phyloP scores from a whole-genome alignment of 164 flowering plant species.

The Cinnamomum chago region DNA sequence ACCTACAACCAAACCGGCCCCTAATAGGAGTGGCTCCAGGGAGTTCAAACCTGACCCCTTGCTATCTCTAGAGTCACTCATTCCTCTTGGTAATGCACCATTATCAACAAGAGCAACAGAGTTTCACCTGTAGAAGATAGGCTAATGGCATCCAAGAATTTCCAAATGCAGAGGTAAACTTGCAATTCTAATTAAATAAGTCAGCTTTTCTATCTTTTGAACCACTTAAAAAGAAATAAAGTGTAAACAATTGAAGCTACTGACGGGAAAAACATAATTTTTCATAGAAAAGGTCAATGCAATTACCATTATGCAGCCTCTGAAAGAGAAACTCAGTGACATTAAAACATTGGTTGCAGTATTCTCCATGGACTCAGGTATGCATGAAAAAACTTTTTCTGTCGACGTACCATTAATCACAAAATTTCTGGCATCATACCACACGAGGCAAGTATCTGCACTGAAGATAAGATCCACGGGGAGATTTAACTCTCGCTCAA shows the following conservation, averaged over 20 bases:
- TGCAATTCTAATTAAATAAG: neutral
- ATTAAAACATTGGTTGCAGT: constrained; percentile 76
- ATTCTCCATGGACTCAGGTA: constrained; percentile 58
- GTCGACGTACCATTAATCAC: constrained; percentile 37
- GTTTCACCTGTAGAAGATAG: neutral
- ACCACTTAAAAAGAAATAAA: neutral
- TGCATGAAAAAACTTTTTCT: constrained; percentile 48
- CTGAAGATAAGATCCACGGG: constrained; percentile 81
- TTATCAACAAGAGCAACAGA: neutral
- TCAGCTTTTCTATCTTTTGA: neutral
- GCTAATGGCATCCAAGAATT: neutral
- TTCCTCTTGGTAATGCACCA: too few relatives aligned
- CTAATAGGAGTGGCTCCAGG: too few relatives aligned
- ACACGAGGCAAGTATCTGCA: constrained; percentile 66
- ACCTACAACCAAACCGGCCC: too few relatives aligned
- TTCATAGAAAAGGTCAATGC: neutral
- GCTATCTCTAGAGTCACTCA: too few relatives aligned
- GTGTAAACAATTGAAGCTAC: neutral
- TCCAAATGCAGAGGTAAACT: neutral
- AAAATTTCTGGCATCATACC: constrained; percentile 73
- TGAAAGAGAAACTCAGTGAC: constrained; percentile 75
- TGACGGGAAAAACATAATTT: neutral
- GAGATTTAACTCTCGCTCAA: constrained; percentile 73
- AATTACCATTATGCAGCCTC: constrained; percentile 82
- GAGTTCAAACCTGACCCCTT: too few relatives aligned